Evolutionary conservation across 371 early-diverging fungal genomes (phyloP), one percentile per base, ranked within the genome.

Genomic region (Fennellomyces sp.): DNA sequence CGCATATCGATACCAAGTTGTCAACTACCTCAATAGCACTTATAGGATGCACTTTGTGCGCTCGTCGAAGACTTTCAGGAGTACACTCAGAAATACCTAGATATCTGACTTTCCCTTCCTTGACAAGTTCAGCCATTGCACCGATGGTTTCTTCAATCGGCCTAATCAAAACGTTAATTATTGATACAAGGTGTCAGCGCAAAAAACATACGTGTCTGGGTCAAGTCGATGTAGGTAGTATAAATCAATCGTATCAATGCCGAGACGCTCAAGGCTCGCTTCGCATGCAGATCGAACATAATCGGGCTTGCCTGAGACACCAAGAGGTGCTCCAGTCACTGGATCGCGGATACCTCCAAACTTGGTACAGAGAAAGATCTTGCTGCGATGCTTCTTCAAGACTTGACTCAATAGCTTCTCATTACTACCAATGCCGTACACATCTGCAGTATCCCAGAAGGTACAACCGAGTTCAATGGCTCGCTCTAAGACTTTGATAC

Each of bases 31-130:
- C 82, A 15, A 84, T 69, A 7, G 88, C 86, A 12, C 81, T 57
- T 28, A 90, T 87, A n/a, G 86, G 88, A 64, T 90, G 88, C 5
- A 90, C 70, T 53, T 75, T 75, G 66, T 85, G 70, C 13, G 88
- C 90, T 2, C 82, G 77, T 23, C 87, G 73, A 23, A 89, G 60
- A 0, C 64, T 66, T 1, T 68, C 75, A 0, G 86, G 85, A 25
- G 62, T 62, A 63, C 83, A 85, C 51, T 87, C 84, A 7, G 82
- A 84, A 2, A 87, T 65, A 0, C 90, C 90, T 25, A 90, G 35
- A 59, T 77, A 83, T 13, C 71, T 67, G 3, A 87, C 80, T 55
- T 82, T 84, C 27, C 86, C 87, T 58, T 84, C 75, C 54, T 80
- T 78, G 26, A 86, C 87, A 8, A 85, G 68, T 54, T 84, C 80